Conservation (phyloP, 345 rosid genomes). For the Triadica sebifera region DNA sequence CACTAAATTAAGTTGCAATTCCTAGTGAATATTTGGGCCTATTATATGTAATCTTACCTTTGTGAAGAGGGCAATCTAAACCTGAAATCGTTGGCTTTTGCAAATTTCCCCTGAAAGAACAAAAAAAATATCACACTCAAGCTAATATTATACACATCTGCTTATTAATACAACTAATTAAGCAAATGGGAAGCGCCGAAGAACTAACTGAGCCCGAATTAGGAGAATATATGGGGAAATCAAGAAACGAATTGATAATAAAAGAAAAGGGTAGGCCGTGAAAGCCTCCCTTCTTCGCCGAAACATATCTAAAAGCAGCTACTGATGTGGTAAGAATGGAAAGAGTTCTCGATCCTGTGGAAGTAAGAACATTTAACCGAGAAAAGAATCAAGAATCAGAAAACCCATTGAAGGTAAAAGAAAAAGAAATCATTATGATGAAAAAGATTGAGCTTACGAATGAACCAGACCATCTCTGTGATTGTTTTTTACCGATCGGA, state of each 20-base stretch:
- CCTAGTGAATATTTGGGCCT: too few relatives aligned
- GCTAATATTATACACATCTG: too few relatives aligned
- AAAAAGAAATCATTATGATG: too few relatives aligned
- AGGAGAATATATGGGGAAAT: constrained; percentile 17
- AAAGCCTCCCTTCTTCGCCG: neutral
- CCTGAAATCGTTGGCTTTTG: constrained; percentile 9
- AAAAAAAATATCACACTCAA: neutral
- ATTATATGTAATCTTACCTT: neutral
- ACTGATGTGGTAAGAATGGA: neutral
- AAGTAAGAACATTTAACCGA: neutral
- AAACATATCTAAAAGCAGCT: constrained; percentile 19
- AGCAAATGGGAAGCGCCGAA: neutral
- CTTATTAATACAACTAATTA: neutral
- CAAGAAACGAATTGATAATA: constrained; percentile 2
- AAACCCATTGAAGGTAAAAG: neutral
- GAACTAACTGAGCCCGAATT: constrained; percentile 16
- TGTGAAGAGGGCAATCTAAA: constrained; percentile 16
- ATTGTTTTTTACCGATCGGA: neutral
- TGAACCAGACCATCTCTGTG: constrained; percentile 14
- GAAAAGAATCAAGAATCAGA: neutral
- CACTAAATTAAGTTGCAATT: too few relatives aligned
- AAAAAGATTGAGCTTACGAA: constrained; percentile 1
- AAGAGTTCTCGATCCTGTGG: constrained; percentile 23
- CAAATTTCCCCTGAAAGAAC: constrained; percentile 21
- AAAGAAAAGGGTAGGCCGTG: constrained; percentile 7